Percentiles rank a stretch among this genome's conserved stretches.
Conservation (phyloP, 441 rosid genomes). For the Populus hybrid region DNA sequence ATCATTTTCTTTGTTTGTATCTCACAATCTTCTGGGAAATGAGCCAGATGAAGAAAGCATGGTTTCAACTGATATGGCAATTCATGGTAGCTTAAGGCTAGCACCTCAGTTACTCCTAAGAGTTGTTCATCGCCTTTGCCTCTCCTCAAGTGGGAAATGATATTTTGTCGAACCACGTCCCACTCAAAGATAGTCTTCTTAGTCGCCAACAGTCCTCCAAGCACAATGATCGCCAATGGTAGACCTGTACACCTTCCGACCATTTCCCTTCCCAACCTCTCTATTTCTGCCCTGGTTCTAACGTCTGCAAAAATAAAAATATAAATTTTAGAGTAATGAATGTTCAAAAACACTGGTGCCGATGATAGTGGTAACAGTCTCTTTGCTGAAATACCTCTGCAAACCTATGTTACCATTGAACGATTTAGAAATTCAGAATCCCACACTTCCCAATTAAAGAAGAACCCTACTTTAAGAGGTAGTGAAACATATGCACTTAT, state of each 20-base stretch:
- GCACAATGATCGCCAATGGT: constrained; percentile 36
- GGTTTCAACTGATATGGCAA: constrained; percentile 24
- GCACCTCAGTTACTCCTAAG: constrained; percentile 19
- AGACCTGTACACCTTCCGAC: constrained; percentile 30
- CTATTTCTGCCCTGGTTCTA: constrained; percentile 13
- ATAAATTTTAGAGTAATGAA: not conserved
- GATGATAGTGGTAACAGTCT: not conserved
- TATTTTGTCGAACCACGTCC: constrained; percentile 1
- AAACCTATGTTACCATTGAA: not conserved
- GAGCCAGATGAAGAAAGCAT: constrained; percentile 24
- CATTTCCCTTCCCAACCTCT: constrained; percentile 27
- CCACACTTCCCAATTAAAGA: not conserved
- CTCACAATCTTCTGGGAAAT: constrained; percentile 28
- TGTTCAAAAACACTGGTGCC: not conserved
- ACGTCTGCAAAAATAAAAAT: constrained; percentile 11
- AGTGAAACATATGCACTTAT: not conserved
- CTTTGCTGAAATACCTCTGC: not conserved
- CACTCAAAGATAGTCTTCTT: constrained; percentile 11
- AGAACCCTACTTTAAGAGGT: not conserved
- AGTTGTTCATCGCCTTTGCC: constrained; percentile 2
- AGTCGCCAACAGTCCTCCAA: constrained; percentile 34
- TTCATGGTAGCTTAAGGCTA: constrained; percentile 24
- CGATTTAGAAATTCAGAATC: not conserved
- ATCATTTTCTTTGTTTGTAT: constrained; percentile 16
- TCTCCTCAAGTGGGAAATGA: constrained; percentile 13